Conservation (phyloP, 306 rosid genomes). For the Trichosanthes cucumerina region DNA sequence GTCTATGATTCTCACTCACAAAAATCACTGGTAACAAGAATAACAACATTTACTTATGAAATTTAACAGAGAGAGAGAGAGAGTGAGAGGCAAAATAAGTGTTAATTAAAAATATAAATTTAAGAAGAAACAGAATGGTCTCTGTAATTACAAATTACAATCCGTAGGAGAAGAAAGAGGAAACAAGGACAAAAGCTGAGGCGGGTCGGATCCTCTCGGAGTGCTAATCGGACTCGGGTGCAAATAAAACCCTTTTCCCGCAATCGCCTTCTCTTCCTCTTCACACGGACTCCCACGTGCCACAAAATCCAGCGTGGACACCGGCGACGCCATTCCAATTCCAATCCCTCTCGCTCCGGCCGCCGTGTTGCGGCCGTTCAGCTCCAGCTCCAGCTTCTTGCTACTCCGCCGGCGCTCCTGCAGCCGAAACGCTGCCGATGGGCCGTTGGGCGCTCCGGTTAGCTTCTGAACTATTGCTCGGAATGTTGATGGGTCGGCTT, state of each 20-base stretch:
- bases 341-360: constrained; percentile 5
- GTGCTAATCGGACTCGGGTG: constrained; percentile 50
- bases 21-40: neutral
- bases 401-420: constrained; percentile 63
- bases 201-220: constrained; percentile 53
- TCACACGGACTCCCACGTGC: constrained; percentile 47
- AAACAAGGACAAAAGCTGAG: constrained; percentile 59
- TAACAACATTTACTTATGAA: neutral
- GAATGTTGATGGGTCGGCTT: constrained; percentile 75
- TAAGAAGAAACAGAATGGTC: constrained; percentile 6
- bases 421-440: constrained; percentile 57
- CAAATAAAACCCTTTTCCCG: constrained; percentile 66
- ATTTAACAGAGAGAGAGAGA: neutral
- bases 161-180: constrained; percentile 67
- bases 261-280: constrained; percentile 46
- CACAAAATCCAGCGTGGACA: constrained; percentile 59
- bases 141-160: neutral
- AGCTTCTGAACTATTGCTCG: constrained; percentile 70
- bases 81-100: neutral
- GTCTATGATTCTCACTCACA: too few species aligned
- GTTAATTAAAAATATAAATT: neutral
- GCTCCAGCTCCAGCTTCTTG: constrained; percentile 55
- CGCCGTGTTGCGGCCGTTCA: constrained; percentile 18
- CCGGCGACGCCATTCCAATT: constrained; percentile 50
- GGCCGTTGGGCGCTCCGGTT: constrained; percentile 72